Base-by-base conservation (phyloP, 805 yeast genomes). In the Candida chauliodis region DNA sequence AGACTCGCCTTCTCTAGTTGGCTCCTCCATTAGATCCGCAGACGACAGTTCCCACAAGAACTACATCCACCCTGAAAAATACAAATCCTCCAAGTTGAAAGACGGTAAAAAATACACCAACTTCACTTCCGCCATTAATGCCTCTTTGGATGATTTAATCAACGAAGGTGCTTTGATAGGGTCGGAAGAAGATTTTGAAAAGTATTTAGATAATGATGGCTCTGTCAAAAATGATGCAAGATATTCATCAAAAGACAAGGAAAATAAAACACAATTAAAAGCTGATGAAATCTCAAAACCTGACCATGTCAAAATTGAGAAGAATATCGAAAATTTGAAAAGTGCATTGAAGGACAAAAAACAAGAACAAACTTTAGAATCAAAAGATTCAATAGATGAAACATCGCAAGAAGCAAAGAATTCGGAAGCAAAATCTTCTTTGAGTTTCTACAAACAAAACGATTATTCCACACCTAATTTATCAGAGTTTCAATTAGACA, bases 121-220 rank as follows among this genome's bases (percentile, higher is more conserved):
- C n/a, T 36, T 40, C 16, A 35, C 25, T 37, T 36, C 40, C 19
- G 39, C 38, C 34, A 36, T 77, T 31, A 75, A 81, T 27, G 81
- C 81, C 3, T 58, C 79, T 5, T 54, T 78, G 48, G 75, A 74
- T 44, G 81, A 75, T 35, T 62, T 69, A 51, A 69, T 69, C 41
- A 66, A 50, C 37, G 74, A 69, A 45, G 74, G 74, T 5, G 74
- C 74, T 2, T 58, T 69, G 36, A 53, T 69, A 49, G 72, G 71
- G 1, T 61, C 69, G 2, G 83, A 78, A 38, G 80, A 71, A 47
- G 74, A 69, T 44, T 70, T 79, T 47, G 79, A 71, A 18, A 57
- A 63, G 15, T 63, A 76, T 34, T 56, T 79, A 50, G 83, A 79
- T 48, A 64, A 66, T 9, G 63, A 66, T 33, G 86, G 84, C 1